Base-by-base conservation (phyloP, 805 yeast genomes). In the Metschnikowia kofuensis region DNA sequence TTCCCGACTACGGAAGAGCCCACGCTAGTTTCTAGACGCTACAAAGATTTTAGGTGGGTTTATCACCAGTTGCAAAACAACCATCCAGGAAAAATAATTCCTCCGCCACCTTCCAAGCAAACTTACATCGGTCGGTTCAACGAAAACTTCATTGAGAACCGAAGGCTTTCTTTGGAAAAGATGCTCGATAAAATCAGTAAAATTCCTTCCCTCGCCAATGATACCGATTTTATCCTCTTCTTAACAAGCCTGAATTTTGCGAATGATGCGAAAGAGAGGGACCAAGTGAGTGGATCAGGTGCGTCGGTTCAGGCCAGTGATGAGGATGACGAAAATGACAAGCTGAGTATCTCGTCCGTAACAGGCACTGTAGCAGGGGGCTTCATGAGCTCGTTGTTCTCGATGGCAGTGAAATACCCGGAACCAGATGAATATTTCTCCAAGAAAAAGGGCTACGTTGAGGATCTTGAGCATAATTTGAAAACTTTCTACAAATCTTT, bases 31-130 rank as follows among this genome's bases (percentile, higher is more conserved):
- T 79, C 89, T 6, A 76, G 99, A 63, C 78, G 99, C 55, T 94
- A 92, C 66, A 81, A 84, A 45, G 99, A 94, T 66, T 92, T 94
- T 67, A 73, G 96, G 52, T 92, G 98, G 98, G 74, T 94, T 11
- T 92, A 90, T 65, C 89, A 88, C 55, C 96, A 91, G 58, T 72
- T 94, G 27, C 87, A 87, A 60, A 79, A 81, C 59, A 88, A 85
- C 57, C 90, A 94, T 62, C 96, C 96, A 34, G 99, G 99, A 0
- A 76, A 78, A 50, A 84, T 94, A 35, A 83, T 94, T 26, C 98
- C 99, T 0, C 77, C 77, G 2, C 96, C 98, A 1, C 97, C 98
- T 4, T 91, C 97, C 0, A 96, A 88, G 51, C 96, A 94, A 65
- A 96, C 95, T 53, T 86, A 87, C 7, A 85, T 91, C 47, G 97